A percentile compares a stretch with the other conserved stretches of the same genome.
Evolutionary conservation across 768 basidiomycete species (phyloP).

Genomic region (Rhizopogon rudus): DNA sequence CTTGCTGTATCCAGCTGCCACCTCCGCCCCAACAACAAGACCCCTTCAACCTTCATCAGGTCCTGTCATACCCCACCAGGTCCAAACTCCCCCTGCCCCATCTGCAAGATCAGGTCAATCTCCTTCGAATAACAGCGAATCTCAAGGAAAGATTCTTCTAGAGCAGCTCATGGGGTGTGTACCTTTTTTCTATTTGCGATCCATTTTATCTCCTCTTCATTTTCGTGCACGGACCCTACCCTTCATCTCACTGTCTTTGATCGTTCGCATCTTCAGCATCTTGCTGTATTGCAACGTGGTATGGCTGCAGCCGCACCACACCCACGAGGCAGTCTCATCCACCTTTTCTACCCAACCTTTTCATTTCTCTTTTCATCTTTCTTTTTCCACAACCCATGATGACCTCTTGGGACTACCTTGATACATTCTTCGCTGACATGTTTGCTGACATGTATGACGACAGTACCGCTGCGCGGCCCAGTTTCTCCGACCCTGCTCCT

Average conservation of each 20-base stretch:
- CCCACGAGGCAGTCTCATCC: conserved; percentile 18
- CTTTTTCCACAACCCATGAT: conserved; percentile 16
- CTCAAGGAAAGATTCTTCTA: conserved; percentile 68
- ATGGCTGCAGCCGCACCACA: conserved; percentile 18
- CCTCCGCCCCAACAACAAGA: conserved; percentile 25
- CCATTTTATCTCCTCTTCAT: not conserved
- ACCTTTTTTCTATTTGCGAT: conserved; percentile 6
- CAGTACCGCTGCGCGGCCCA: conserved; percentile 45
- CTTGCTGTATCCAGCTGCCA: conserved; percentile 51
- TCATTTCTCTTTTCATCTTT: conserved; percentile 10
- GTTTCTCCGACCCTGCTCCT: conserved; percentile 46
- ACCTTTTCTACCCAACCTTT: conserved; percentile 19
- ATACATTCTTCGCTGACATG: conserved; percentile 24
- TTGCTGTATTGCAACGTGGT: conserved; percentile 6
- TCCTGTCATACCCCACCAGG: conserved; percentile 43
- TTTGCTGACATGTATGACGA: not conserved
- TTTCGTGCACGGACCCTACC: conserved; percentile 6
- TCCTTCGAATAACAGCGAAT: conserved; percentile 50
- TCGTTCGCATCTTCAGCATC: not conserved
- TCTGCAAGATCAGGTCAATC: conserved; percentile 52
- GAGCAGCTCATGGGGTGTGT: conserved; percentile 84
- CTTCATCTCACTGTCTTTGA: not conserved
- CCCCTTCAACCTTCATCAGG: conserved; percentile 11
- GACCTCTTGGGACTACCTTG: conserved; percentile 29
- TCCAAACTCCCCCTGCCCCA: conserved; percentile 65